These are phyloP conservation scores for Xerocomus minutiporus DNA, from an alignment of 1,284 basidiomycete genomes.

Conservation along the genomic window DNA sequence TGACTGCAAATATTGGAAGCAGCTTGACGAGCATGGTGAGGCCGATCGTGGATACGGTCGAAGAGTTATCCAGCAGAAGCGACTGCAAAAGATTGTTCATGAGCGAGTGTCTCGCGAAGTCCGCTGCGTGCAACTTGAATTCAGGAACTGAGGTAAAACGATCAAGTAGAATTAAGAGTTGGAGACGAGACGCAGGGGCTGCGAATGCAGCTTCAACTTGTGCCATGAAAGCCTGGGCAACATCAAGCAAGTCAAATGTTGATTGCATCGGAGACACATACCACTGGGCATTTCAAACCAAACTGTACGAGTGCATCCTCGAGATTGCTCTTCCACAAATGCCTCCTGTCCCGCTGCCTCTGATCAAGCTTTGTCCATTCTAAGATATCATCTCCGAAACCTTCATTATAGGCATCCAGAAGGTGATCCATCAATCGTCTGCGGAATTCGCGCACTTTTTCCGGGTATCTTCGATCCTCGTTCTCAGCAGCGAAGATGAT, in stretches of 20 bases:
- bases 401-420: constrained; percentile 68
- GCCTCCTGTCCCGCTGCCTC: constrained; percentile 53
- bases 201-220: constrained; percentile 60
- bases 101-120: constrained; percentile 60
- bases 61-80: constrained; percentile 66
- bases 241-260: constrained; percentile 13
- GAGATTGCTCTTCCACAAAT: constrained; percentile 70
- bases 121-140: constrained; percentile 46
- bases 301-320: constrained; percentile 66
- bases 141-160: constrained; percentile 50
- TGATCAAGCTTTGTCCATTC: constrained; percentile 66
- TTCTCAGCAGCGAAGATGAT: constrained; percentile 57
- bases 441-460: constrained; percentile 60
- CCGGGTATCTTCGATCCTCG: constrained; percentile 41
- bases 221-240: constrained; percentile 55
- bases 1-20: constrained; percentile 67
- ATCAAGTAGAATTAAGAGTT: constrained; percentile 61
- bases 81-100: constrained; percentile 58
- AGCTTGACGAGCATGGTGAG: constrained; percentile 63
- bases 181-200: constrained; percentile 57
- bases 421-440: constrained; percentile 66
- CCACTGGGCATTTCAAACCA: constrained; percentile 57
- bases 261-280: constrained; percentile 35
- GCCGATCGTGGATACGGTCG: constrained; percentile 59
- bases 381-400: constrained; percentile 63